A percentile compares a stretch with the other conserved stretches of the same genome.
Conservation (phyloP, 116 monocot species). For the Cymodocea nodosa region DNA sequence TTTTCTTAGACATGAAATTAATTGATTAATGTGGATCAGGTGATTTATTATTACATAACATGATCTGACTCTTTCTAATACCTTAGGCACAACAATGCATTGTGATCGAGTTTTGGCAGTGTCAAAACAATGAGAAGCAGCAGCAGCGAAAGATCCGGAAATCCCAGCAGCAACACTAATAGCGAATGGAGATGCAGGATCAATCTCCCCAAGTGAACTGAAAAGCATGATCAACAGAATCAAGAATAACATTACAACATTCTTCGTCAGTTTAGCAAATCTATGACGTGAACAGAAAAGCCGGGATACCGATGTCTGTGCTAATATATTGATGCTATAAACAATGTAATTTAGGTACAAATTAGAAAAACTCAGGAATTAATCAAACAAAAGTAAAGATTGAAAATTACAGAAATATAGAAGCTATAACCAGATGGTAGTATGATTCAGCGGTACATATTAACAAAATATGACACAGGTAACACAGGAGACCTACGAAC, state of each 20-base stretch:
- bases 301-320: too few species aligned
- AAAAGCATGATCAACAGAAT: conserved; percentile 10
- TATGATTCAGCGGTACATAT: too few species aligned
- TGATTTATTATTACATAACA: background rate
- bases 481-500: background rate
- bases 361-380: too few species aligned
- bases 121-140: conserved; percentile 87
- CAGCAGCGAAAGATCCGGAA: conserved; percentile 80
- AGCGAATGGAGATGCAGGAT: conserved; percentile 57
- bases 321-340: too few species aligned
- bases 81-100: conserved; percentile 72
- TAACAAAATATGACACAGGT: background rate
- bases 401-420: background rate
- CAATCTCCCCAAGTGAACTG: conserved; percentile 63
- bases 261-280: too few species aligned
- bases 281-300: too few species aligned
- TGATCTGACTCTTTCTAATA: conserved; percentile 9
- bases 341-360: too few species aligned
- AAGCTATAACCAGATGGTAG: too few species aligned
- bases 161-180: conserved; percentile 78
- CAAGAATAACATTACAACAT: background rate
- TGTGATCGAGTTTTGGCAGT: conserved; percentile 77
- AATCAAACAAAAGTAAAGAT: too few species aligned
- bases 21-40: too few species aligned
- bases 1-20: too few species aligned